Base-by-base conservation (phyloP, 192 early-diverging fungal species). In the Coemansia sp. region DNA sequence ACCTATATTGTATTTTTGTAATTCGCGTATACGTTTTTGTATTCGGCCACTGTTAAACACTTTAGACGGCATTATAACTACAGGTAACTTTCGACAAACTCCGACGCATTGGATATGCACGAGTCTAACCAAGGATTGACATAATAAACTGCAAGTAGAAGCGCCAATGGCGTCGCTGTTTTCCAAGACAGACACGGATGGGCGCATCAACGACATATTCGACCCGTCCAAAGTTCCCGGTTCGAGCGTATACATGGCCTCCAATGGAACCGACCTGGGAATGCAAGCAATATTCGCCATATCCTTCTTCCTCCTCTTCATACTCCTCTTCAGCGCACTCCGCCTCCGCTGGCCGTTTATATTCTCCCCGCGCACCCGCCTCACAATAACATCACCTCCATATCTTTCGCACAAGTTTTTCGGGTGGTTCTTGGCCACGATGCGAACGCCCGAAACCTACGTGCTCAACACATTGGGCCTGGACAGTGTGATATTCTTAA, bases 401-500 rank as follows among this genome's bases (percentile, higher is more conserved):
- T 60, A 68, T 16, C 62, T 81, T 26, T 66, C 72, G 13, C 61
- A 53, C 4, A 48, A 63, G 20, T 71, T 81, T 57, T 75, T 81
- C 54, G 77, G 82, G n/a, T 83, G 82, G 82, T 24, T 83, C 3
- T 24, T 73, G 49, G 73, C 77, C 13, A 75, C 73, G 3, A 66
- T 79, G 64, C 67, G 66, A 27, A 80, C 82, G 47, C 69, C 82
- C 16, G 82, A 83, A 56, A 69, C 78, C 11, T 74, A 77, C 41
- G 73, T 83, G 9, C 71, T 83, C 54, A 75, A 80, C 29, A 80
- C 82, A 11, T 49, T 83, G 27, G 82, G 82, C 0, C 66, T 83
- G 53, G 82, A 83, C 41, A 69, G 71, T 7, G 74, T 83, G 51
- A 64, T 83, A 20, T 83, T 80, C 29, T 49, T 83, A 65, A 64